Evolutionary conservation across 768 basidiomycete genomes (phyloP), one percentile per base, ranked within the genome.

Genomic region (Termitomyces titanicus): DNA sequence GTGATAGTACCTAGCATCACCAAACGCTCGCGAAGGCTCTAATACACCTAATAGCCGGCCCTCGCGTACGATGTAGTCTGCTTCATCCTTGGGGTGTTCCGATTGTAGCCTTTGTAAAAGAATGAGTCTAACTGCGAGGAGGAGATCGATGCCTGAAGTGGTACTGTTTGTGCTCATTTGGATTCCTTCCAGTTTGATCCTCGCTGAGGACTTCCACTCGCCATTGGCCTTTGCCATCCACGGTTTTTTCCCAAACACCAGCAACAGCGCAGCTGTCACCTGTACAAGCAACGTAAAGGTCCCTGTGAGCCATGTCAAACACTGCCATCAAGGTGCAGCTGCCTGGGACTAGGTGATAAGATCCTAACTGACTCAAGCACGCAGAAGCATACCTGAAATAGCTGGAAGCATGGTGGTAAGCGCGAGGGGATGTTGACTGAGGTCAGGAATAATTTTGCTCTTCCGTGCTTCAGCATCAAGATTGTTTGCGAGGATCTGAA

Each of bases 231-330:
- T 78, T 74, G 3, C 84, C 86, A 58, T 85, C 81, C 3, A 68
- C 70, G 4, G 79, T 78, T 48, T 83, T 79, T 59, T 92, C 86
- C 89, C 91, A 95, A 35, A 92, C 81, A 18, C 97, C 97, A 20
- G 96, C 95, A 6, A 99, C 94, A 12, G 97, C 97, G 46, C 97
- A 83, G 66, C 92, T 90, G 67, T 99, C 97, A 0, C 97, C 97
- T 5, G 94, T 87, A 61, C 86, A 86, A 9, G 96, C 96, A 33
- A 98, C 84, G 63, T 97, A 96, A 25, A 98, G 69, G 66, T 94
- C 85, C 43, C 79, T 81, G 56, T 88, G 80, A 6, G 87, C 84
- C 0, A 91, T 90, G 66, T 98, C 96, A 55, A 99, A 81, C 44
- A 95, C 68, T 0, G 94, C 87, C 69, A 95, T 78, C 53, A 99